Evolutionary conservation across 2,329 filamentous ascomycete genomes (phyloP).

Genomic region (Penicillium sp.): DNA sequence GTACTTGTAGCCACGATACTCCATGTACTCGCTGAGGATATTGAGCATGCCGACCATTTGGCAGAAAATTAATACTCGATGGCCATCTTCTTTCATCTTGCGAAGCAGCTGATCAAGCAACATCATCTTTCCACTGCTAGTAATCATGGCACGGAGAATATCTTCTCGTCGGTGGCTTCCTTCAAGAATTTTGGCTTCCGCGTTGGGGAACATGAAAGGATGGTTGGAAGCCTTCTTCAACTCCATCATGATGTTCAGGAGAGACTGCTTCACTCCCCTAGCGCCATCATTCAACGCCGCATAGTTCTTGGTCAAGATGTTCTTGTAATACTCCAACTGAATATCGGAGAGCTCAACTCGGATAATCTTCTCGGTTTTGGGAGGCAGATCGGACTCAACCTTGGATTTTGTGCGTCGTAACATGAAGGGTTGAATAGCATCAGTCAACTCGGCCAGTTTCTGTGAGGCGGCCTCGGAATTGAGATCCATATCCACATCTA

Average conservation of each 20-base stretch:
- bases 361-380: conserved; percentile 98
- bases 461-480: conserved; percentile 75
- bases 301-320: conserved; percentile 95
- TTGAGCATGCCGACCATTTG: conserved; percentile 99
- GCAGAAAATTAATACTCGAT: conserved; percentile 96
- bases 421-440: conserved; percentile 88
- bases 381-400: conserved; percentile 91
- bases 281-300: conserved; percentile 86
- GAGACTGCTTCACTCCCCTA: conserved; percentile 86
- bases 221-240: conserved; percentile 99
- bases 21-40: conserved; percentile 90
- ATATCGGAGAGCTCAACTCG: conserved; percentile 95
- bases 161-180: conserved; percentile 83
- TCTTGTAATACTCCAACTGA: conserved; percentile 97
- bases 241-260: conserved; percentile 99
- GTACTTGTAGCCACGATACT: conserved; percentile 88
- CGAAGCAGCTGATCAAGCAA: conserved; percentile 90
- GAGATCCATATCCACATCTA: conserved; percentile 90
- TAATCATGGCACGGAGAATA: conserved; percentile 86
- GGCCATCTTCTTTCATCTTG: conserved; percentile 88
- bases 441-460: conserved; percentile 82
- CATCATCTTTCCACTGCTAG: conserved; percentile 99
- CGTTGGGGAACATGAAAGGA: conserved; percentile 94
- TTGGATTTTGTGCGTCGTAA: conserved; percentile 94
- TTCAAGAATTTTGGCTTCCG: conserved; percentile 82